phyloP scores from a whole-genome alignment of 2,329 filamentous ascomycete genomes.

The Plectosphaerella plurivora region DNA sequence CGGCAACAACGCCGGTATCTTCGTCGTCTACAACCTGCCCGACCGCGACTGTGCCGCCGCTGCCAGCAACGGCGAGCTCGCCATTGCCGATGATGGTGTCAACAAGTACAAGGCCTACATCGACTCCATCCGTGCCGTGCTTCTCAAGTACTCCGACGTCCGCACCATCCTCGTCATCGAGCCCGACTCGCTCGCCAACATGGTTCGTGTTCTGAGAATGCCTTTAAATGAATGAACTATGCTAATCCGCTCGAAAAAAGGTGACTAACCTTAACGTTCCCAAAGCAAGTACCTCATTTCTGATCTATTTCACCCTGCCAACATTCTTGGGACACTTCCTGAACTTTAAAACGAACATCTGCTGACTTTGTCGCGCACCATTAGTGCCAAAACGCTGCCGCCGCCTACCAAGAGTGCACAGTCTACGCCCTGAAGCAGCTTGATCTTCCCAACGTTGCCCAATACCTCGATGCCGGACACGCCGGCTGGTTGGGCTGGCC shows the following conservation, averaged over 20 bases:
- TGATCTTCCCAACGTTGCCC: slow-evolving; percentile 50
- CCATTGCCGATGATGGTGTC: slow-evolving; percentile 43
- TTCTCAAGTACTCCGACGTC: slow-evolving; percentile 38
- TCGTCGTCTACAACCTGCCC: slow-evolving; percentile 55
- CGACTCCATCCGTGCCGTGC: slow-evolving; percentile 37
- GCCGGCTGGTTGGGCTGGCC: slow-evolving; percentile 56
- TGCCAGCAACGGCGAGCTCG: slow-evolving; percentile 53
- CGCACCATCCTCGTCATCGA: slow-evolving; percentile 43
- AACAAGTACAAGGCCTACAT: slow-evolving; percentile 54
- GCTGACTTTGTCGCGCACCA: no score
- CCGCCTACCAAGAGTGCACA: slow-evolving; percentile 43
- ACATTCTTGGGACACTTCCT: neutral
- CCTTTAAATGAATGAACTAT: no score
- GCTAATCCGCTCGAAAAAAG: neutral
- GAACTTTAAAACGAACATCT: neutral
- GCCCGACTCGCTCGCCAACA: slow-evolving; percentile 55
- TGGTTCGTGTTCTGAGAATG: slow-evolving; percentile 26
- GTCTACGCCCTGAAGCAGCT: slow-evolving; percentile 46
- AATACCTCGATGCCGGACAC: slow-evolving; percentile 54
- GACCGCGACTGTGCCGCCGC: slow-evolving; percentile 52
- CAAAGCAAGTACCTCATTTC: neutral
- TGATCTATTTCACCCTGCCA: neutral
- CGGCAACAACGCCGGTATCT: slow-evolving; percentile 38
- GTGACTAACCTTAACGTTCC: neutral
- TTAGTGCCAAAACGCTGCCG: slow-evolving; percentile 38